Percentiles rank a stretch among this genome's conserved stretches.
These are phyloP conservation scores for Pulveroboletus sp. DNA, from an alignment of 768 basidiomycete species.

Conservation along the genomic window DNA sequence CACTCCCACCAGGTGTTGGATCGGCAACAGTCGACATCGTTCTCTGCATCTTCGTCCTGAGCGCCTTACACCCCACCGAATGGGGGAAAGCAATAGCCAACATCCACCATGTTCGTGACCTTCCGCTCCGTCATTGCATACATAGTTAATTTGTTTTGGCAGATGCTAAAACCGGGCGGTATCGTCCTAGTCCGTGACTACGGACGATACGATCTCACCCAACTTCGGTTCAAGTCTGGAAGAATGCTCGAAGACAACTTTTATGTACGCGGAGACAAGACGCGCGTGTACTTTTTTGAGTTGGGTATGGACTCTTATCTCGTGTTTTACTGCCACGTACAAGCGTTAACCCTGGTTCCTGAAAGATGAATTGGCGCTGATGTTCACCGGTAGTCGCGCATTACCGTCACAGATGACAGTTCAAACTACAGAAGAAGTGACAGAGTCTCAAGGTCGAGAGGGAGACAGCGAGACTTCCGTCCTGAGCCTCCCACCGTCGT, in stretches of 20 bases:
- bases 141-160: constrained; percentile 1
- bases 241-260: constrained; percentile 90
- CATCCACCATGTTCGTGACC: constrained; percentile 57
- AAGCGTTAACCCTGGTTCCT: background rate
- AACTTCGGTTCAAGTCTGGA: constrained; percentile 85
- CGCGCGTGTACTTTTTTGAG: constrained; percentile 95
- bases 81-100: constrained; percentile 83
- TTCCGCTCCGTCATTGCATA: background rate
- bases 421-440: constrained; percentile 31
- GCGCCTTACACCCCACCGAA: constrained; percentile 89
- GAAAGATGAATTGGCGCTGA: constrained; percentile 69
- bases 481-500: constrained; percentile 1
- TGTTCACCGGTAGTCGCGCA: constrained; percentile 65
- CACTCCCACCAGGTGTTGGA: constrained; percentile 58
- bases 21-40: constrained; percentile 79
- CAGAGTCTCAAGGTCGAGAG: constrained; percentile 28
- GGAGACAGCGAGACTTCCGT: constrained; percentile 9
- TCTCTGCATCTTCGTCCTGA: constrained; percentile 91
- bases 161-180: constrained; percentile 92
- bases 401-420: constrained; percentile 30
- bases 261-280: constrained; percentile 95
- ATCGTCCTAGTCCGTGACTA: constrained; percentile 87
- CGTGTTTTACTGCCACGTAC: background rate
- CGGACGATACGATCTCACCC: constrained; percentile 91
- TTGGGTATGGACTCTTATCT: constrained; percentile 45